A percentile compares a stretch with the other conserved stretches of the same genome.
phyloP scores from a whole-genome alignment of 2,329 filamentous ascomycete species.

The Dryadomyces quercivorus region DNA sequence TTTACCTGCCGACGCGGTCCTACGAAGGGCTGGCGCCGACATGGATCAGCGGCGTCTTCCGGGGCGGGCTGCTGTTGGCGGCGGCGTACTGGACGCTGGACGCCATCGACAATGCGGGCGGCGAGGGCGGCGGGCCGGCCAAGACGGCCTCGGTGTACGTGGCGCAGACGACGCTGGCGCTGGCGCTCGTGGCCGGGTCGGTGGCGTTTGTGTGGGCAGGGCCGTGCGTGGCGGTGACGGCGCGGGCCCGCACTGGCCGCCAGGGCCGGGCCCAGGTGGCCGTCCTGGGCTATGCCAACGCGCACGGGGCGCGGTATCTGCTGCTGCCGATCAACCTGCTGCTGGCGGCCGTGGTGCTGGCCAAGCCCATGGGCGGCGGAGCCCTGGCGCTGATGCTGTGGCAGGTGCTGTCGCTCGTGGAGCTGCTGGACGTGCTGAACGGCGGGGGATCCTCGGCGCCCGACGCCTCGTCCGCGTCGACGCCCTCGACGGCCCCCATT shows the following conservation, averaged over 20 bases:
- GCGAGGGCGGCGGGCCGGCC: slow-evolving; percentile 49
- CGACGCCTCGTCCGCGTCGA: not conserved
- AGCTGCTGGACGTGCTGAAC: slow-evolving; percentile 48
- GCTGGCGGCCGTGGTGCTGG: slow-evolving; percentile 63
- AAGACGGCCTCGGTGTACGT: slow-evolving; percentile 66
- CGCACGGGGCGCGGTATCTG: slow-evolving; percentile 84
- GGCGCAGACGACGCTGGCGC: slow-evolving; percentile 67
- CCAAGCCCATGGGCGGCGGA: slow-evolving; percentile 90
- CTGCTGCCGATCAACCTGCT: slow-evolving; percentile 71
- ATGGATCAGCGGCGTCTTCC: slow-evolving; percentile 75
- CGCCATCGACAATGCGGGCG: slow-evolving; percentile 76
- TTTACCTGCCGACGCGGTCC: slow-evolving; percentile 69
- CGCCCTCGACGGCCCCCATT: slow-evolving; percentile 42
- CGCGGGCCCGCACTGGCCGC: slow-evolving; percentile 28
- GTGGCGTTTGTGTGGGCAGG: slow-evolving; percentile 78
- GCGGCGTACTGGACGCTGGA: slow-evolving; percentile 84
- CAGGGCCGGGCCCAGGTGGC: slow-evolving; percentile 44
- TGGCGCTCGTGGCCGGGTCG: slow-evolving; percentile 73
- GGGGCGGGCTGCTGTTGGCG: slow-evolving; percentile 60
- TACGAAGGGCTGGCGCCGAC: slow-evolving; percentile 76
- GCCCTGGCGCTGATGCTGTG: slow-evolving; percentile 72
- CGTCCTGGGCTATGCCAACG: slow-evolving; percentile 83
- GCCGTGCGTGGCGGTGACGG: slow-evolving; percentile 66
- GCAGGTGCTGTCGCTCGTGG: slow-evolving; percentile 72
- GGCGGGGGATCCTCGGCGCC: slow-evolving; percentile 21